These are phyloP conservation scores for Brettanomyces anomalus DNA, from an alignment of 805 yeast genomes.

Conservation along the genomic window DNA sequence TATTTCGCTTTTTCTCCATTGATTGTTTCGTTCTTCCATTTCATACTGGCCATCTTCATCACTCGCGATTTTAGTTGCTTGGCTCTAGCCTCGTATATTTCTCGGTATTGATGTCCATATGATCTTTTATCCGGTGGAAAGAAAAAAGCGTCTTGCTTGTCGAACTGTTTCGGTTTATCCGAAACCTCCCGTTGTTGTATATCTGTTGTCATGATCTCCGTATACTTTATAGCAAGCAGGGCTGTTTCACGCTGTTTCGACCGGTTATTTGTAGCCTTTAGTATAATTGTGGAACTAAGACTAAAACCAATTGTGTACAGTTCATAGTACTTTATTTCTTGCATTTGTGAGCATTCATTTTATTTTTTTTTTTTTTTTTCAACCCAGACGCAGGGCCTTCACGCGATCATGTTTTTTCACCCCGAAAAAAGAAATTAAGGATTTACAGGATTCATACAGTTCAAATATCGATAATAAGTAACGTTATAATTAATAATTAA, in stretches of 20 bases:
- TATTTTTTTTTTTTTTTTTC: too few relatives aligned
- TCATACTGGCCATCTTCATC: constrained; percentile 30
- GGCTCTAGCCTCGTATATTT: constrained; percentile 47
- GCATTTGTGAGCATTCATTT: too few relatives aligned
- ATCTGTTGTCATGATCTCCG: constrained; percentile 16
- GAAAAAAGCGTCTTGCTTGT: constrained; percentile 6
- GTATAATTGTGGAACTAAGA: too few relatives aligned
- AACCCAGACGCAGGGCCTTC: too few relatives aligned
- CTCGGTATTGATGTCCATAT: constrained; percentile 50
- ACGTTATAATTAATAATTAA: too few relatives aligned
- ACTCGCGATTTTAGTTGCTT: constrained; percentile 38
- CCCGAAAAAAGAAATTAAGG: too few relatives aligned
- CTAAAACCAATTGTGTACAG: too few relatives aligned
- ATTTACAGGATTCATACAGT: too few relatives aligned
- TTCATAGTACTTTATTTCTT: too few relatives aligned
- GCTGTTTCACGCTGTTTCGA: not conserved
- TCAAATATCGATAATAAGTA: too few relatives aligned
- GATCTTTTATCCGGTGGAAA: constrained; percentile 23
- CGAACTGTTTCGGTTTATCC: constrained; percentile 6
- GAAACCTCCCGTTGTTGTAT: constrained; percentile 11
- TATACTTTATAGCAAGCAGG: not conserved
- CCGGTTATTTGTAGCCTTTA: too few relatives aligned
- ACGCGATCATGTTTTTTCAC: too few relatives aligned
- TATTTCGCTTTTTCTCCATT: constrained; percentile 22
- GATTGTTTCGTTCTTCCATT: constrained; percentile 35